Conservation (phyloP, 305 asterid species). For the Fraxinus velutina region DNA sequence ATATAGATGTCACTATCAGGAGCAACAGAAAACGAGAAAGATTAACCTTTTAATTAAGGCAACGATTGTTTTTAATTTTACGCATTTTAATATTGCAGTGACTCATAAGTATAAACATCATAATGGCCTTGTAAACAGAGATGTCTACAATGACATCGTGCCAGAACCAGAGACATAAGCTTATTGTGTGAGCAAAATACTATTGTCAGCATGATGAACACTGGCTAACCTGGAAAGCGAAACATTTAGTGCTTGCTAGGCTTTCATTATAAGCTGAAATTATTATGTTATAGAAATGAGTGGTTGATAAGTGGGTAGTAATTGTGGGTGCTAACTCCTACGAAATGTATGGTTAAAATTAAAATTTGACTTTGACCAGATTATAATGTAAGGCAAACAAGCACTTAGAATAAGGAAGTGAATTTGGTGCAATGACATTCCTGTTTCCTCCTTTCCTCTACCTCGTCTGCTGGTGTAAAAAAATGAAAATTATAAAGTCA, state of each 20-base stretch:
- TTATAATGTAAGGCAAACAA: background rate
- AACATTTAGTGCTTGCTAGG: background rate
- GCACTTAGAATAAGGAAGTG: background rate
- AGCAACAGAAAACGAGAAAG: background rate
- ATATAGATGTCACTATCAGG: background rate
- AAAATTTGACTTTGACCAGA: background rate
- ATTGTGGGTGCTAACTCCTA: background rate
- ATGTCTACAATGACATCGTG: background rate
- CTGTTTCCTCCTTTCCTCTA: background rate
- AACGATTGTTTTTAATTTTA: background rate
- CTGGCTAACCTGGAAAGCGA: background rate
- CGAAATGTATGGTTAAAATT: background rate
- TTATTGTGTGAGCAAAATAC: background rate
- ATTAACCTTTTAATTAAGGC: background rate
- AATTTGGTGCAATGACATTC: background rate
- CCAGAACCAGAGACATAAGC: background rate
- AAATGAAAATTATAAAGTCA: background rate
- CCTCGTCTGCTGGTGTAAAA: too few relatives aligned
- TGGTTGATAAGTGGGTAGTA: background rate
- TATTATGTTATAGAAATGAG: background rate
- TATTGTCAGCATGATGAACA: background rate
- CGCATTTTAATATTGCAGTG: background rate
- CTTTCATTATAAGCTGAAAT: background rate
- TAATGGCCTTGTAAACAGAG: background rate
- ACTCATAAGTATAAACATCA: background rate